Percentiles rank a stretch among this genome's conserved stretches.
Conservation (phyloP, 148 eudicot genomes). For the Spergularia marina region DNA sequence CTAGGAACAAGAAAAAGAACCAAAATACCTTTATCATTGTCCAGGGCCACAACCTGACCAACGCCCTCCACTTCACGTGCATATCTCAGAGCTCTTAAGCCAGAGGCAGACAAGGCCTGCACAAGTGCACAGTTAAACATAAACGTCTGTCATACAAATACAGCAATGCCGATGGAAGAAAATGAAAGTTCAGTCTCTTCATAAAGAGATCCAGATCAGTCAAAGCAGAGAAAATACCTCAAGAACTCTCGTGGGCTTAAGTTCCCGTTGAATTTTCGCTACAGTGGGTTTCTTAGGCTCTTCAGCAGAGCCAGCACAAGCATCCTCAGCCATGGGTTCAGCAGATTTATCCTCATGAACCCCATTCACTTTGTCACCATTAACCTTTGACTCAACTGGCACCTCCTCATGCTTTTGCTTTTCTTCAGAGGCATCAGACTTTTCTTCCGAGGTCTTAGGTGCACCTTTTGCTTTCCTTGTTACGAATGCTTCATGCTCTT, state of each 20-base stretch:
- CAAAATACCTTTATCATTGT: conserved; percentile 78
- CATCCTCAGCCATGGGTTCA: conserved; percentile 46
- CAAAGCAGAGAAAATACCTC: conserved; percentile 52
- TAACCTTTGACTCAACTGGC: conserved; percentile 32
- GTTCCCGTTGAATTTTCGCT: conserved; percentile 51
- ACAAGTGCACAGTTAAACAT: conserved; percentile 10
- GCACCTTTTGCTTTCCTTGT: conserved; percentile 46
- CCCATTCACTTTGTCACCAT: conserved; percentile 47
- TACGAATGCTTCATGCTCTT: conserved; percentile 65
- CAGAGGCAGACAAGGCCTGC: conserved; percentile 97
- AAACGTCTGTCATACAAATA: not conserved
- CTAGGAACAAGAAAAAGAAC: not conserved
- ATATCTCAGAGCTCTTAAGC: conserved; percentile 93
- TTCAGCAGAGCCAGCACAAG: conserved; percentile 39
- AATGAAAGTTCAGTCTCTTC: not conserved
- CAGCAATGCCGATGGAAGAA: not conserved
- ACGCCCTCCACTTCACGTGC: conserved; percentile 95
- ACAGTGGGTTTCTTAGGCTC: conserved; percentile 34
- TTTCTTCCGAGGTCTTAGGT: conserved; percentile 32
- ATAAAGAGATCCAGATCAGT: not conserved
- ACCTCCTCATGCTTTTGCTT: conserved; percentile 21
- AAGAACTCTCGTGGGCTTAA: conserved; percentile 87
- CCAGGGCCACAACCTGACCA: conserved; percentile 87
- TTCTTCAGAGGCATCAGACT: conserved; percentile 27
- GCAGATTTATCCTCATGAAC: conserved; percentile 32